Base-by-base conservation (phyloP, 768 basidiomycete genomes). In the Tulasnella sp. region DNA sequence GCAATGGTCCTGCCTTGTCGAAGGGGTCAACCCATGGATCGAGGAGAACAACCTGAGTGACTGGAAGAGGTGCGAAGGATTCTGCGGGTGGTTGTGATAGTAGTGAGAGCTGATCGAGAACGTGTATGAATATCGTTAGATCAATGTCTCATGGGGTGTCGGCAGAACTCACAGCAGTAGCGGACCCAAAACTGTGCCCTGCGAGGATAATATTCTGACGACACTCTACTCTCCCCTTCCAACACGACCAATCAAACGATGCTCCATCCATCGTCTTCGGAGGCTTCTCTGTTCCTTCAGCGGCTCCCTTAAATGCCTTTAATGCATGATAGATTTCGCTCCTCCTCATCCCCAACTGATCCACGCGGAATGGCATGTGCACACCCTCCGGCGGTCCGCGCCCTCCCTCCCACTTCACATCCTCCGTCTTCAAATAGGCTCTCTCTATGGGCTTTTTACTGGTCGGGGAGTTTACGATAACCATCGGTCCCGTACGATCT, bases 21-120 rank as follows among this genome's bases (percentile, higher is more conserved):
- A 89, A 66, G 17, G 88, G 86, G 58, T 91, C 87, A 7, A 91
- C 71, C 89, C 90, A 92, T 19, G 90, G 90, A 70, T 93, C 90
- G 17, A 88, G 76, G 21, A 85, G 74, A 21, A 92, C 67, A 8
- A 77, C 80, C 49, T 79, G 77, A 4, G 73, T 70, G 51, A 86
- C 71, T 0, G 83, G 83, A 56, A 90, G 74, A 2, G 67, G 47
- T 59, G 77, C 72, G 2, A 69, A 70, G 26, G 69, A 68, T 0
- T 63, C 66, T 17, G 77, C 74, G 4, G 81, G 75, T 24, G 72
- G 65, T 2, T 73, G 75, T 23, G 83, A 81, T 10, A 85, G 71
- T 8, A 85, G 68, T 9, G 79, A 79, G 43, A 85, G 69, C 83
- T 85, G 27, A 47, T 9, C 42, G 13, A 8, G 26, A 9, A 30